Evolutionary conservation across 371 early-diverging fungal species (phyloP).

Genomic region (Mortierella sp.): DNA sequence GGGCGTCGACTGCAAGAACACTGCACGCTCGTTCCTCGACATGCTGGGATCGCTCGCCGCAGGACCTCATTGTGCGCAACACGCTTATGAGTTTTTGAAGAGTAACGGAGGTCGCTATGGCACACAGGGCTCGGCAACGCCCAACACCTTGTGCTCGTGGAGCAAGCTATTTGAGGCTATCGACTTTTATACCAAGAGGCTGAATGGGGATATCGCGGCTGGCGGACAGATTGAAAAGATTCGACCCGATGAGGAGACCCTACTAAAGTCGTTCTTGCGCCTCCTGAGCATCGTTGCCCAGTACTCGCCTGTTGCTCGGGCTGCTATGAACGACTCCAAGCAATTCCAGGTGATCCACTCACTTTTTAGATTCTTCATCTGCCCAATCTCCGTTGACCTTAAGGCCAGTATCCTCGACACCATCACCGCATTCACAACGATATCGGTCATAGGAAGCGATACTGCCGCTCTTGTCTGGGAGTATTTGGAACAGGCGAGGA

Average conservation of each 20-base stretch:
- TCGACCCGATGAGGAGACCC: slow-evolving; percentile 66
- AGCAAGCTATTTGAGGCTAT: slow-evolving; percentile 65
- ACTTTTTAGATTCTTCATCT: slow-evolving; percentile 78
- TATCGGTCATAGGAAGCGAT: slow-evolving; percentile 56
- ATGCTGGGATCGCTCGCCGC: slow-evolving; percentile 81
- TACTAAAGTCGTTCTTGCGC: slow-evolving; percentile 73
- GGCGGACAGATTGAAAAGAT: slow-evolving; percentile 57
- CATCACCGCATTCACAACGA: slow-evolving; percentile 77
- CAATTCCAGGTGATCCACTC: slow-evolving; percentile 67
- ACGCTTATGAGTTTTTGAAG: slow-evolving; percentile 70
- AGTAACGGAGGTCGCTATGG: slow-evolving; percentile 55
- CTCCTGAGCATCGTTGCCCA: slow-evolving; percentile 71
- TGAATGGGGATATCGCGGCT: slow-evolving; percentile 22
- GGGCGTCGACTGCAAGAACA: slow-evolving; percentile 68
- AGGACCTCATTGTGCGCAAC: slow-evolving; percentile 67
- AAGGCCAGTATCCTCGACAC: slow-evolving; percentile 82
- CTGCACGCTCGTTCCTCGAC: slow-evolving; percentile 72
- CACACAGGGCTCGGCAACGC: slow-evolving; percentile 44
- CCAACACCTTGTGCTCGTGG: slow-evolving; percentile 70
- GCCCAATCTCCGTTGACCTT: slow-evolving; percentile 72
- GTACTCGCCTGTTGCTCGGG: slow-evolving; percentile 70
- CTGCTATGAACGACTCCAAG: slow-evolving; percentile 67
- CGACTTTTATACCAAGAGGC: slow-evolving; percentile 59
- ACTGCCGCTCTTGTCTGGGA: slow-evolving; percentile 74
- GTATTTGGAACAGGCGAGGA: slow-evolving; percentile 74